A percentile compares a stretch with the other conserved stretches of the same genome.
phyloP scores from a whole-genome alignment of 768 basidiomycete species.

The Rhodotorula toruloides region DNA sequence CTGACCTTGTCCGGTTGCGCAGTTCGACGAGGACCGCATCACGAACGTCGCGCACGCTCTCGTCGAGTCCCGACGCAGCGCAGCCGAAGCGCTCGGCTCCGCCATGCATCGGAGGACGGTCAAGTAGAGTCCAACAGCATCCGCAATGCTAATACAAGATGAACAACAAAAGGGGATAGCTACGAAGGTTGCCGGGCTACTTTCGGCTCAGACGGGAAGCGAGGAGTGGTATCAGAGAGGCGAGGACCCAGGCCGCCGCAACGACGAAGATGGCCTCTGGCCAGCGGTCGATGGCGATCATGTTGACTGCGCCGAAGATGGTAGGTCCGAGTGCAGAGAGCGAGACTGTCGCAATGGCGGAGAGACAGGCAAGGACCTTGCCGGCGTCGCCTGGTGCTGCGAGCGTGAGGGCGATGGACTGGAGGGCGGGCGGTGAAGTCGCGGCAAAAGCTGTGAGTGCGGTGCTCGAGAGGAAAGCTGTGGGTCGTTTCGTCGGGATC shows the following conservation, averaged over 20 bases:
- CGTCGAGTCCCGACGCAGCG: constrained; percentile 22
- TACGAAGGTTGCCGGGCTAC: too few species aligned
- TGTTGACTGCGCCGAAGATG: constrained; percentile 10
- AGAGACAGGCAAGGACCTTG: constrained; percentile 25
- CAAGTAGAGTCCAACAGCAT: constrained; percentile 1
- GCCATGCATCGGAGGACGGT: constrained; percentile 27
- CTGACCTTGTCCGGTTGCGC: neutral
- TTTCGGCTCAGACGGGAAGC: neutral
- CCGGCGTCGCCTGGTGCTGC: constrained; percentile 17
- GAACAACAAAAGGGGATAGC: neutral
- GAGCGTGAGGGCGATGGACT: constrained; percentile 23
- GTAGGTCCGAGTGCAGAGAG: constrained; percentile 10
- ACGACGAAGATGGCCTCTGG: constrained; percentile 55
- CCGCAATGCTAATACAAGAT: neutral
- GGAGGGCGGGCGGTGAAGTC: neutral
- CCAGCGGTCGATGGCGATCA: constrained; percentile 73
- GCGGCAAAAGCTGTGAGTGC: constrained; percentile 9
- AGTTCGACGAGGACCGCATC: constrained; percentile 32
- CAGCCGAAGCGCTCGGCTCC: constrained; percentile 17
- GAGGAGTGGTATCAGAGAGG: constrained; percentile 1
- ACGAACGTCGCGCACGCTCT: constrained; percentile 24
- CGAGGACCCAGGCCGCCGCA: constrained; percentile 11
- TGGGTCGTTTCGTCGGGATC: neutral
- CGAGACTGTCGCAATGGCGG: constrained; percentile 25
- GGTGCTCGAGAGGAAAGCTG: constrained; percentile 4